A percentile compares a stretch with the other conserved stretches of the same genome.
These are phyloP conservation scores for Pyropia yezoensis DNA, from an alignment of 23 red algal genomes.

Conservation along the genomic window DNA sequence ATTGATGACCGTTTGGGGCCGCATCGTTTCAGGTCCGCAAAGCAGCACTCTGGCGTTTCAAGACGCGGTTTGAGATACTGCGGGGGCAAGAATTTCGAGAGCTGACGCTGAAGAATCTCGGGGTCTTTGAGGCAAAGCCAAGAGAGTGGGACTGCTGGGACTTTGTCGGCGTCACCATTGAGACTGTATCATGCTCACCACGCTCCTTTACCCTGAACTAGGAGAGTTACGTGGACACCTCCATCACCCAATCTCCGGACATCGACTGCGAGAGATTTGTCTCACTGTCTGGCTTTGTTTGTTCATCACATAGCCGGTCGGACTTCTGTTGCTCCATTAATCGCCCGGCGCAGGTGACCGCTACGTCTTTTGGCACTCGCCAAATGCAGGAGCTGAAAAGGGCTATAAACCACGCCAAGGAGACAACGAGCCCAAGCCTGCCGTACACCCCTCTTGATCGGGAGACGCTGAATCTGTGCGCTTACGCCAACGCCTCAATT, in stretches of 20 bases:
- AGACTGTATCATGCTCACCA: too few relatives aligned
- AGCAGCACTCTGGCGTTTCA: too few relatives aligned
- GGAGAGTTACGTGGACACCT: neutral
- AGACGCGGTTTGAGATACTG: too few relatives aligned
- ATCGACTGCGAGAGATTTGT: neutral
- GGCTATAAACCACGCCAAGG: neutral
- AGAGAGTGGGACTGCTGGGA: neutral
- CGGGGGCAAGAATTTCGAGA: constrained; percentile 2
- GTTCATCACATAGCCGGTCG: neutral
- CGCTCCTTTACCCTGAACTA: neutral
- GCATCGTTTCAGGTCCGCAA: too few relatives aligned
- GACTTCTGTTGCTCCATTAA: neutral
- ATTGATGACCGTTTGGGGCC: too few relatives aligned
- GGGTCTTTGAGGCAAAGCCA: neutral
- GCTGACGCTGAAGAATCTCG: neutral
- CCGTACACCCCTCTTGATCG: neutral
- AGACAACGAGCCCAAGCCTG: neutral
- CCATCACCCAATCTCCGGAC: neutral
- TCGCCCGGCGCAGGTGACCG: constrained; percentile 1
- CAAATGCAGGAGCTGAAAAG: neutral
- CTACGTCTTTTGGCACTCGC: too few relatives aligned
- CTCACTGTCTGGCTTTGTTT: neutral
- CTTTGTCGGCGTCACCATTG: neutral
- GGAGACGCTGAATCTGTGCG: neutral
- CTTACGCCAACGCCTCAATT: constrained; percentile 1